Evolutionary conservation across 352 stramenopile genomes (phyloP).

Genomic region (Globisporangium paroecandrum): DNA sequence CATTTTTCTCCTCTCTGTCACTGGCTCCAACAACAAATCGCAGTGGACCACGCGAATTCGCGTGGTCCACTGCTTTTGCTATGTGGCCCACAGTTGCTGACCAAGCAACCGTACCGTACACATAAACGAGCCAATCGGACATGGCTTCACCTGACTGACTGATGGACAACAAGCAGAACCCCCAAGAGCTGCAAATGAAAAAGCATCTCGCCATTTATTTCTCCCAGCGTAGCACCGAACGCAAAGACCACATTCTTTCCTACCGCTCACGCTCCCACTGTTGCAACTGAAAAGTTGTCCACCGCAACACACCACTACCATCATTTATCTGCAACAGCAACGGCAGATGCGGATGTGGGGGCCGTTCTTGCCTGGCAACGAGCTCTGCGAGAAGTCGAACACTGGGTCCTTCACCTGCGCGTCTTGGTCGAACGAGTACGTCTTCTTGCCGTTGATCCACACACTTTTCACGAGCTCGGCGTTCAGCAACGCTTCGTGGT

Average conservation of each 20-base stretch:
- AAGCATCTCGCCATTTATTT: no score
- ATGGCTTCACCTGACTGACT: no score
- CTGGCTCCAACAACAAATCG: neutral
- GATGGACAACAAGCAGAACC: no score
- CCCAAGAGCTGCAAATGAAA: no score
- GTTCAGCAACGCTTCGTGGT: slow-evolving; percentile 39
- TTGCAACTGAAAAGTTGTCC: no score
- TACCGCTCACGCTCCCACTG: no score
- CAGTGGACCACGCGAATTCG: neutral
- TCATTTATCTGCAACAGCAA: slow-evolving; percentile 44
- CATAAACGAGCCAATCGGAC: no score
- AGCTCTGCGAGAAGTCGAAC: slow-evolving; percentile 54
- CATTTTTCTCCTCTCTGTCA: neutral
- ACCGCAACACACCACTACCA: neutral
- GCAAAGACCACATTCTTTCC: no score
- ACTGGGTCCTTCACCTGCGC: slow-evolving; percentile 3
- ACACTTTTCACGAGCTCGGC: slow-evolving; percentile 58
- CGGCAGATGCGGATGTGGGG: slow-evolving; percentile 46
- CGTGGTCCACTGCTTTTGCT: neutral
- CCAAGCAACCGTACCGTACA: no score
- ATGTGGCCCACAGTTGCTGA: no score
- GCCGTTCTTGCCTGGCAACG: slow-evolving; percentile 71
- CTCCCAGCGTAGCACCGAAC: no score
- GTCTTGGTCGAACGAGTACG: slow-evolving; percentile 38
- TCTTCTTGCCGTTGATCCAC: slow-evolving; percentile 57